Evolutionary conservation across 1,284 basidiomycete genomes (phyloP), one percentile per base, ranked within the genome.

Genomic region (Phylloporus gajari): DNA sequence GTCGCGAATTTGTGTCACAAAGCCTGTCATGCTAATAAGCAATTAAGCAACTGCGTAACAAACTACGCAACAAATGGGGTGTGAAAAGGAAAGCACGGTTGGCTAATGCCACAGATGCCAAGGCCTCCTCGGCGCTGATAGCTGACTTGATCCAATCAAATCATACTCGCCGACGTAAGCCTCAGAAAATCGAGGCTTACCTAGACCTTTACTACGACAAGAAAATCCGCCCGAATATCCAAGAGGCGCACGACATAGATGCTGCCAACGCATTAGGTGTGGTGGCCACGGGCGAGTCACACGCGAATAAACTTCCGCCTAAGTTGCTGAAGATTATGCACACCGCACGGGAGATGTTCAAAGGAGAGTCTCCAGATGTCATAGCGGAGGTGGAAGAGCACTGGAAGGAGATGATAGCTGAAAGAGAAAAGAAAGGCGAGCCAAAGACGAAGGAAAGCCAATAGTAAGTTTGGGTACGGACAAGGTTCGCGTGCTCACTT

Each of bases 111-210:
- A 12, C 17, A 3, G 23, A 56, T 11, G 8, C n/a, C 64, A 65
- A 65, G 51, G 12, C 35, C 3, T 27, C 7, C 23, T 13, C 35
- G 4, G 19, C 38, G 17, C 8, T 66, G n/a, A 56, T 66, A 21
- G 25, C 51, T 4, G 65, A 66, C 3, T 11, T 66, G 21, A 56
- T 66, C 9, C 51, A 56, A 9, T 3, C 35, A 1, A 42, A 30
- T 13, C 35, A 66, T 15, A 7, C 12, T 9, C 51, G 25, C 3
- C 27, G 21, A 21, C 25, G 30, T 11, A 66, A 66, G 38, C 65
- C 51, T 5, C 65, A 56, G 21, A 66, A 66, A 15, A 56, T 66
- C 7, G 51, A 66, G 25, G 65, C n/a, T 27, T 66, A 66, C 65
- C 1, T 66, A 12, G 30, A 21, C 27, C 51, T 66, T 3, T 66